Evolutionary conservation across 805 yeast species (phyloP), one percentile per base, ranked within the genome.

Genomic region (Teunomyces lycoperdinae): DNA sequence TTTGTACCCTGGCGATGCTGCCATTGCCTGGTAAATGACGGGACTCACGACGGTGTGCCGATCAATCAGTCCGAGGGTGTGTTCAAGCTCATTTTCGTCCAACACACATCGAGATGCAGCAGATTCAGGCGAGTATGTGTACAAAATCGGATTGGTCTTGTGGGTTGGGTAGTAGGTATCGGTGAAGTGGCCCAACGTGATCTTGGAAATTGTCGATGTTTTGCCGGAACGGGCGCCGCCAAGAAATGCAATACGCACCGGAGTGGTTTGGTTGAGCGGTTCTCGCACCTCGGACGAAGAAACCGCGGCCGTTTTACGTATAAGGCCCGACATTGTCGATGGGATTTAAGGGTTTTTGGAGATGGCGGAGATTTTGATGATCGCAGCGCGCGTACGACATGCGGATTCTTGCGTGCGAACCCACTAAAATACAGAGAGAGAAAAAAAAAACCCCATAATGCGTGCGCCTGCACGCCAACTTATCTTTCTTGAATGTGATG

Each of bases 111-210:
- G 49, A 3, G 63, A 43, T 34, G 51, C 46, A 4, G 29, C 42
- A 3, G 55, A 44, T 3, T 48, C 57, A 0, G 91, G 83, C 5
- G 58, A 62, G 57, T 73, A 86, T 14, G 80, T 80, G 50, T 83
- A 74, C 34, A 85, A 60, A 48, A 81, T 70, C 24, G 89, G 80
- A 3, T 78, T 79, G 48, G 83, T 81, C 47, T 74, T 78, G 39
- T 78, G 70, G 3, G 92, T 87, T 4, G 94, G 95, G 56, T 87
- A 87, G 60, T 87, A 85, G 0, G 86, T 85, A 49, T 84, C 90
- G 43, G 81, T 73, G 47, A 77, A 81, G 24, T 71, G 70, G 24
- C 77, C 76, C 16, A 76, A 65, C 1, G 75, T 68, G 11, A 83
- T 54, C 43, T 77, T 67, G 45, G 81, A 75, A 9, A 81, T 75